Percentiles rank a stretch among this genome's conserved stretches.
These are phyloP conservation scores for Penicillium coprophilum DNA, from an alignment of 495 filamentous ascomycete species.

Conservation along the genomic window DNA sequence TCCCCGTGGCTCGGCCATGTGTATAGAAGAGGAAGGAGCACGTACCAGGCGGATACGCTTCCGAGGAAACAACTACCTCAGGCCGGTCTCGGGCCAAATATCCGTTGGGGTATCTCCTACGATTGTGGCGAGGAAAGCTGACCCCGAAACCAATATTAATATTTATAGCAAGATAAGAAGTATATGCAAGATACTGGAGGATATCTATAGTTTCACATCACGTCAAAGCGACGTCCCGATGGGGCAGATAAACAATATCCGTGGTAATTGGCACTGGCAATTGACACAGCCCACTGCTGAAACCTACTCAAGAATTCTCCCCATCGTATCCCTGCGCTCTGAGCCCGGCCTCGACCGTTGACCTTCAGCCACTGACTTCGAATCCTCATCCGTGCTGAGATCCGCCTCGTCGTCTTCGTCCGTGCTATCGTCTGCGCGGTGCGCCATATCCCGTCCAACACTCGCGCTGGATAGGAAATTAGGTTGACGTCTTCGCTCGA, in stretches of 20 bases:
- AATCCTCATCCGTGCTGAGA: conserved; percentile 23
- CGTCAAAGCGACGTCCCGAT: background rate
- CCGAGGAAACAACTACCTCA: background rate
- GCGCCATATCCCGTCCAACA: conserved; percentile 19
- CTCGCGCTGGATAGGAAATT: conserved; percentile 33
- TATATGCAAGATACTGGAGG: conserved; percentile 3
- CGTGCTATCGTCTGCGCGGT: conserved; percentile 31
- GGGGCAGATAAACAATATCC: background rate
- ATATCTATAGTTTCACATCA: conserved; percentile 8
- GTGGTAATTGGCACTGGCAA: background rate
- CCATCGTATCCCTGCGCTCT: conserved; percentile 11
- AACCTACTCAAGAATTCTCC: conserved; percentile 18
- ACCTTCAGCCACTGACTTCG: conserved; percentile 1
- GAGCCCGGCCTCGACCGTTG: conserved; percentile 4
- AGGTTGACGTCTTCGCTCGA: conserved; percentile 67
- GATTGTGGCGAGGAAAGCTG: background rate
- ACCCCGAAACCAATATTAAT: conserved; percentile 1
- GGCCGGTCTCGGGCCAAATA: background rate
- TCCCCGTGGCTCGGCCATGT: background rate
- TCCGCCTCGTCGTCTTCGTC: conserved; percentile 39
- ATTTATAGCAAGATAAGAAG: conserved; percentile 10
- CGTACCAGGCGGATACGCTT: background rate
- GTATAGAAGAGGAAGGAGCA: background rate
- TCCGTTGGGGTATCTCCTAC: background rate
- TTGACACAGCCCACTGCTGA: background rate